Evolutionary conservation across 371 early-diverging fungal species (phyloP).

Genomic region (Aphelidium insulamus): DNA sequence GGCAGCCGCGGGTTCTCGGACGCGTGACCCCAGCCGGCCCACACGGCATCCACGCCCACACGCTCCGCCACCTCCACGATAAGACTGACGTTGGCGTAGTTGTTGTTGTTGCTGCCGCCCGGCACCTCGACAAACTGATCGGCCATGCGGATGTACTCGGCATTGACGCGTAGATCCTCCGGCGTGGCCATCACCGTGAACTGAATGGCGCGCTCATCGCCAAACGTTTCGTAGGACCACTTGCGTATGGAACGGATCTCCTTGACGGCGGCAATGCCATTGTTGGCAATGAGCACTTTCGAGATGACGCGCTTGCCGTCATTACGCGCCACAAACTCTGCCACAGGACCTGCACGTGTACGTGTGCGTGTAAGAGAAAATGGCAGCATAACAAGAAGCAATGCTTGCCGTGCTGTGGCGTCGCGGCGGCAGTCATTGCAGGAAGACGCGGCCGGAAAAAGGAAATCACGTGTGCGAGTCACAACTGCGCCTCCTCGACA

Average conservation of each 20-base stretch:
- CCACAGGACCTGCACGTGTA: too few relatives aligned
- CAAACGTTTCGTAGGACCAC: slow-evolving; percentile 96
- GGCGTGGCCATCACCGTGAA: slow-evolving; percentile 97
- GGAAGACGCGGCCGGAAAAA: too few relatives aligned
- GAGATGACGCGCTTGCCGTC: slow-evolving; percentile 72
- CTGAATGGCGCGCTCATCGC: slow-evolving; percentile 80
- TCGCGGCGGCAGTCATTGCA: too few relatives aligned
- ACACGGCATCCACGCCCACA: slow-evolving; percentile 65
- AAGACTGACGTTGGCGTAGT: slow-evolving; percentile 92
- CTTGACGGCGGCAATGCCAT: slow-evolving; percentile 98
- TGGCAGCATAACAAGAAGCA: too few relatives aligned
- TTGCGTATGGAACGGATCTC: slow-evolving; percentile 93
- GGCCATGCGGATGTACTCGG: slow-evolving; percentile 96
- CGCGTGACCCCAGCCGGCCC: slow-evolving; percentile 93
- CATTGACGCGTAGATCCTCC: slow-evolving; percentile 87
- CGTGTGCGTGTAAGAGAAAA: too few relatives aligned
- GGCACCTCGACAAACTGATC: slow-evolving; percentile 94
- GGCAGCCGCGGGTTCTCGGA: slow-evolving; percentile 94
- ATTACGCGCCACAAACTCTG: slow-evolving; percentile 47
- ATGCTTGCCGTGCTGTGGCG: too few relatives aligned
- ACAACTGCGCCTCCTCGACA: too few relatives aligned
- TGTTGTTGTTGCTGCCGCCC: slow-evolving; percentile 88
- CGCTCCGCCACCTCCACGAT: slow-evolving; percentile 94
- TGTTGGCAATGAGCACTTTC: slow-evolving; percentile 91
- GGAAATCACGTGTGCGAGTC: too few relatives aligned